Conservation (phyloP, 176 grass and related monocot genomes). For the maize (Zea mays) region Zm-B73-REFERENCE-NAM-5.0 NC_050097.1:39401501-39402000, state of each 20-base stretch:
- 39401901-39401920: constrained; percentile 73
- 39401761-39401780: constrained; percentile 71
- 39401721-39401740: constrained; percentile 50
- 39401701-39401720: constrained; percentile 65
- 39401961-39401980: constrained; percentile 72
- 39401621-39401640: constrained; percentile 57
- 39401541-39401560: constrained; percentile 75
- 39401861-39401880: constrained; percentile 77
- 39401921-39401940: constrained; percentile 60
- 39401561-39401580: constrained; percentile 64
- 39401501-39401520: constrained; percentile 81
- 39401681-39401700: constrained; percentile 44
- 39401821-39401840: constrained; percentile 54
- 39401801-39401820: constrained; percentile 75
- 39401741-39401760: constrained; percentile 83
- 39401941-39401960: constrained; percentile 68
- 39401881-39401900: constrained; percentile 85
- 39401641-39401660: constrained; percentile 56
- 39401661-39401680: constrained; percentile 81
- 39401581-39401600: constrained; percentile 59
- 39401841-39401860: constrained; percentile 59
- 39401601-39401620: constrained; percentile 76
- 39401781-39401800: constrained; percentile 76
- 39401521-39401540: constrained; percentile 56
- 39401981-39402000: constrained; percentile 77